A percentile compares a stretch with the other conserved stretches of the same genome.
These are phyloP conservation scores for Oryza nivara DNA, from an alignment of 176 grass and related monocot species.

Conservation along the genomic window DNA sequence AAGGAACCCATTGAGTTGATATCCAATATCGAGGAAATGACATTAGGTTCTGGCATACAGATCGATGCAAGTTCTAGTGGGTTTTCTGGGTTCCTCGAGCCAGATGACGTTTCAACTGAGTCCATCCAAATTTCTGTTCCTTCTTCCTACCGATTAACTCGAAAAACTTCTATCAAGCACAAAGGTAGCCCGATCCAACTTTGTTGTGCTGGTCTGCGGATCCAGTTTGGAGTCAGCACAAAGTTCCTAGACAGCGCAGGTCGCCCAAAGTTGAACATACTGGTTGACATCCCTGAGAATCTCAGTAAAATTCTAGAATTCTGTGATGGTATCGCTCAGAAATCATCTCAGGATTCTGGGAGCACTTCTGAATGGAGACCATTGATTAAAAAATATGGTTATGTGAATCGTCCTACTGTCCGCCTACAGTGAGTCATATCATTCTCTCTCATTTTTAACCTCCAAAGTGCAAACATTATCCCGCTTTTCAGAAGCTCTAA, in stretches of 20 bases:
- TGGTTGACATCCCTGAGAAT: conserved; percentile 70
- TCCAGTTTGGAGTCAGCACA: conserved; percentile 67
- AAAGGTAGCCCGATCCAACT: conserved; percentile 63
- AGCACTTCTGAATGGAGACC: conserved; percentile 90
- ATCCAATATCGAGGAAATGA: conserved; percentile 65
- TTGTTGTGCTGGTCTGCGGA: conserved; percentile 54
- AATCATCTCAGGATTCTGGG: conserved; percentile 58
- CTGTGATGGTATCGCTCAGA: conserved; percentile 68
- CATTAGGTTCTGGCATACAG: conserved; percentile 49
- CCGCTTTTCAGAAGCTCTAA: conserved; percentile 19
- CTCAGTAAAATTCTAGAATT: conserved; percentile 67
- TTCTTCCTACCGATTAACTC: conserved; percentile 55
- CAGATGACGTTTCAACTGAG: conserved; percentile 56
- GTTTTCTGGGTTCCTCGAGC: conserved; percentile 65
- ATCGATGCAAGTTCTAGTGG: conserved; percentile 56
- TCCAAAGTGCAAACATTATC: not conserved
- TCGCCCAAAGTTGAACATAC: conserved; percentile 69
- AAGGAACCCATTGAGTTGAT: conserved; percentile 53
- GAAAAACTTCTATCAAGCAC: conserved; percentile 52
- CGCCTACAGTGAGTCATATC: conserved; percentile 73
- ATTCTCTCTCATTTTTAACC: conserved; percentile 11
- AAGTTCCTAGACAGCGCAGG: conserved; percentile 79
- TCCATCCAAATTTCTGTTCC: conserved; percentile 56
- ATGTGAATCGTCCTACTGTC: conserved; percentile 56
- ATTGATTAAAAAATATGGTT: conserved; percentile 67